Evolutionary conservation across 148 eudicot species (phyloP).

Genomic region (Hydrangea macrophylla): DNA sequence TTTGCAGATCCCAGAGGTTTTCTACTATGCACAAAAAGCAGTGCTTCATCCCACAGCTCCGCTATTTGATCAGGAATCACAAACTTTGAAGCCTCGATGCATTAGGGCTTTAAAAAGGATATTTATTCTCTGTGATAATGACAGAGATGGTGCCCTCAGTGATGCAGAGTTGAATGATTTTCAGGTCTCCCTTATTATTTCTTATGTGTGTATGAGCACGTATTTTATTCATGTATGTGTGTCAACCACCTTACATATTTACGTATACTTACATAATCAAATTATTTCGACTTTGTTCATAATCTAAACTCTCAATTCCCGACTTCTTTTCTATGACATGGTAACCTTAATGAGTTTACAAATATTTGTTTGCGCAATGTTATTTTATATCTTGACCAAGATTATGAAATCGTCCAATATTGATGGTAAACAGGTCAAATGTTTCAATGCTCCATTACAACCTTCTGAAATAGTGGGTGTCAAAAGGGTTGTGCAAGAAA

Average conservation of each 20-base stretch:
- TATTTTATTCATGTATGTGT: neutral
- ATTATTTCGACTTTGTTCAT: neutral
- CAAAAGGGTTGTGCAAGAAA: constrained; percentile 85
- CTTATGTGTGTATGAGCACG: neutral
- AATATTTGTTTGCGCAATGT: neutral
- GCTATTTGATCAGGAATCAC: constrained; percentile 73
- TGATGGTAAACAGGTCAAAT: constrained; percentile 57
- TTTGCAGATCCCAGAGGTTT: constrained; percentile 71
- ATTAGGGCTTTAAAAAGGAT: constrained; percentile 73
- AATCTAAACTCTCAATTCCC: neutral
- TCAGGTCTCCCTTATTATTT: constrained; percentile 42
- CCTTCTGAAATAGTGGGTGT: constrained; percentile 80
- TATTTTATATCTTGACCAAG: neutral
- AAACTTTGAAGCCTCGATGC: constrained; percentile 68
- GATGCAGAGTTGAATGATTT: constrained; percentile 79
- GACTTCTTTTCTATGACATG: neutral
- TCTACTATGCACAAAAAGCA: constrained; percentile 82
- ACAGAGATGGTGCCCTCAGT: constrained; percentile 73
- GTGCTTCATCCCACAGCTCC: constrained; percentile 82
- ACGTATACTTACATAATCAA: no score
- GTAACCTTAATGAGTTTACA: neutral
- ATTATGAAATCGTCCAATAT: neutral
- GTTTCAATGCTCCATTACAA: constrained; percentile 86
- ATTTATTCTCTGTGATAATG: constrained; percentile 72
- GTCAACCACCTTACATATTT: no score